Percentiles rank a stretch among this genome's conserved stretches.
Conservation (phyloP, 208 protist species). For the Trypanosoma avium region DNA sequence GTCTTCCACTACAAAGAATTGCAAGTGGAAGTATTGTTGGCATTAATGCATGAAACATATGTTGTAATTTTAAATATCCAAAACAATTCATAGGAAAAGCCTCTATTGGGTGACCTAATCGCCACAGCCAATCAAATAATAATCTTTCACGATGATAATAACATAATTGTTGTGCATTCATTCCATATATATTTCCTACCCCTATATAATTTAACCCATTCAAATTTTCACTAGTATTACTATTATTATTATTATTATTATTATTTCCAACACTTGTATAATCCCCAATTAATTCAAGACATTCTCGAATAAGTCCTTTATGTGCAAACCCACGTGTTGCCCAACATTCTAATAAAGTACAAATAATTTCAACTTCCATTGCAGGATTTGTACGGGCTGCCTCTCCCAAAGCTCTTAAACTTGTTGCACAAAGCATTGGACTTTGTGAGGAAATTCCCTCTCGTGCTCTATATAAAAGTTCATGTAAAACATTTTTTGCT, state of each 20-base stretch:
- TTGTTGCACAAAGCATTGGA: slow-evolving; percentile 49
- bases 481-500: slow-evolving; percentile 45
- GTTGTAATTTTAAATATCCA: slow-evolving; percentile 37
- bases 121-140: slow-evolving; percentile 72
- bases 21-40: slow-evolving; percentile 41
- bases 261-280: not conserved
- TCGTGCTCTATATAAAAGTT: slow-evolving; percentile 49
- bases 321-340: slow-evolving; percentile 60
- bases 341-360: slow-evolving; percentile 78
- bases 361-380: slow-evolving; percentile 53
- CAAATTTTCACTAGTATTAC: not conserved
- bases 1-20: slow-evolving; percentile 43
- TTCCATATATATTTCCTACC: not conserved
- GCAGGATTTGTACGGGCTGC: slow-evolving; percentile 49
- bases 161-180: slow-evolving; percentile 36
- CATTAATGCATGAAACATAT: slow-evolving; percentile 32
- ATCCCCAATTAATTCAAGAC: slow-evolving; percentile 42
- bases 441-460: slow-evolving; percentile 55
- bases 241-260: not conserved
- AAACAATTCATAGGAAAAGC: slow-evolving; percentile 69
- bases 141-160: slow-evolving; percentile 38
- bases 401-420: slow-evolving; percentile 64
- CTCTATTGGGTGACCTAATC: slow-evolving; percentile 48
- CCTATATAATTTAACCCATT: not conserved
- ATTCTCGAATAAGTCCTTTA: slow-evolving; percentile 47